These are phyloP conservation scores for Canariomyces notabilis DNA, from an alignment of 2,329 filamentous ascomycete genomes.

Conservation along the genomic window DNA sequence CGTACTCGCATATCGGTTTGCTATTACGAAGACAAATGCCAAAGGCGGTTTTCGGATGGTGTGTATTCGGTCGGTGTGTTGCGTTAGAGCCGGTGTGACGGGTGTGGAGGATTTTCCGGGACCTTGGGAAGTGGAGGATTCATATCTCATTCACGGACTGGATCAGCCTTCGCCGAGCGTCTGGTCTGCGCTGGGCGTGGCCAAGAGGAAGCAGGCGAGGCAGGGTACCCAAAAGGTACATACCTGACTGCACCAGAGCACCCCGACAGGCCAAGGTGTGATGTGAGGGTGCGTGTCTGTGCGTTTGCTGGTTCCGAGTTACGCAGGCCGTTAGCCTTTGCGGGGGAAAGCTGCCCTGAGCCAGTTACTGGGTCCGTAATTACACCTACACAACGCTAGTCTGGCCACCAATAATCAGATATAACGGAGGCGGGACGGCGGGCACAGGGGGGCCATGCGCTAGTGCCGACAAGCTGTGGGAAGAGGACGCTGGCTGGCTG, in stretches of 20 bases:
- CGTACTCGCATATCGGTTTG: slow-evolving; percentile 20
- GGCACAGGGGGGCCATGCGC: slow-evolving; percentile 15
- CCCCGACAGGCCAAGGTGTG: too few relatives aligned
- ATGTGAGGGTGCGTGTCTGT: slow-evolving; percentile 10
- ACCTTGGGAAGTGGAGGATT: slow-evolving; percentile 25
- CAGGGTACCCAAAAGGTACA: neutral
- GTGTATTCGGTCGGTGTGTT: slow-evolving; percentile 2
- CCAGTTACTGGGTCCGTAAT: slow-evolving; percentile 1
- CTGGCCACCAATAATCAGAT: slow-evolving; percentile 7
- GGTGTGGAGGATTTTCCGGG: slow-evolving; percentile 19
- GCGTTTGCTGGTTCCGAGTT: neutral
- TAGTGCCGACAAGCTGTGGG: slow-evolving; percentile 12
- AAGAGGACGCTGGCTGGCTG: neutral
- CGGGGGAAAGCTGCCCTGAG: slow-evolving; percentile 10
- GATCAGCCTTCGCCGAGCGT: slow-evolving; percentile 12
- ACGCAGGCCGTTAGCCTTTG: slow-evolving; percentile 7
- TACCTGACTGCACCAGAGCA: too few relatives aligned
- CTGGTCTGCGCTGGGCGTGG: neutral
- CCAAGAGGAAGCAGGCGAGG: neutral
- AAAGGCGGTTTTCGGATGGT: slow-evolving; percentile 1
- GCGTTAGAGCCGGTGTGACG: slow-evolving; percentile 3
- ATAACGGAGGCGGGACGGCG: slow-evolving; percentile 23
- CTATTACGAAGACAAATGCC: slow-evolving; percentile 5
- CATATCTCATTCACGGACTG: slow-evolving; percentile 22
- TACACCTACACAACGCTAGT: too few relatives aligned